Base-by-base conservation (phyloP, 1,284 basidiomycete species). In the Singerocomus inundabilis region DNA sequence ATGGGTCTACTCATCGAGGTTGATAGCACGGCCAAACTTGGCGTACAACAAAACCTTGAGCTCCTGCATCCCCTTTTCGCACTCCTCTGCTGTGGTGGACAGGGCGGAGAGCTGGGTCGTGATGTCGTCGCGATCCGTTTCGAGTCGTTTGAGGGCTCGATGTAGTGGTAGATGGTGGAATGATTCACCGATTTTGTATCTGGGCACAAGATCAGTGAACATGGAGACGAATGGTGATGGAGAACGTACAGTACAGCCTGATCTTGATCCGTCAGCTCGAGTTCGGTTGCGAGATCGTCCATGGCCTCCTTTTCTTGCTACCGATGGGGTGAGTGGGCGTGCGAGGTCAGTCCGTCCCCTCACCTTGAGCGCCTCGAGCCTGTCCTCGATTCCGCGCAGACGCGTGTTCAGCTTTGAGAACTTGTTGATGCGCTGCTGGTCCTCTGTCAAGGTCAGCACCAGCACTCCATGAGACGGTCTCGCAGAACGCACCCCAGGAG, bases 11-110 rank as follows among this genome's bases (percentile, higher is more conserved):
- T 86, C 85, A 67, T 95, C 92, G 47, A 95, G 78, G 68, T 95
- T 98, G 72, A 98, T 98, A 48, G 93, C 90, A 46, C 80, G 84
- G 29, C 94, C 94, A 64, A 98, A 97, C 71, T 94, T 95, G 34
- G 90, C 91, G 65, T 97, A 97, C 60, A 98, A 69, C 5, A 78
- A 68, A 26, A 93, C 84, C 69, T 99, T 98, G 46, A 98, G 80
- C 53, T 84, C 80, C 62, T 91, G 89, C 96, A 98, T 98, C 57
- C 86, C 80, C 34, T 73, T 78, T 61, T 93, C 88, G 64, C 89
- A 93, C 32, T 85, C 80, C 34, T 86, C 82, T 21, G 84, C 81
- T 43, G 78, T 77, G 1, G 62, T 65, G 21, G 81, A 72, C 16
- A 93, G 67, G 5, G 66, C 66, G 2, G 76, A 71, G 24, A 94